Percentiles rank a stretch among this genome's conserved stretches.
phyloP scores from a whole-genome alignment of 257 asterid genomes.

The Solanum paucissectum region DNA sequence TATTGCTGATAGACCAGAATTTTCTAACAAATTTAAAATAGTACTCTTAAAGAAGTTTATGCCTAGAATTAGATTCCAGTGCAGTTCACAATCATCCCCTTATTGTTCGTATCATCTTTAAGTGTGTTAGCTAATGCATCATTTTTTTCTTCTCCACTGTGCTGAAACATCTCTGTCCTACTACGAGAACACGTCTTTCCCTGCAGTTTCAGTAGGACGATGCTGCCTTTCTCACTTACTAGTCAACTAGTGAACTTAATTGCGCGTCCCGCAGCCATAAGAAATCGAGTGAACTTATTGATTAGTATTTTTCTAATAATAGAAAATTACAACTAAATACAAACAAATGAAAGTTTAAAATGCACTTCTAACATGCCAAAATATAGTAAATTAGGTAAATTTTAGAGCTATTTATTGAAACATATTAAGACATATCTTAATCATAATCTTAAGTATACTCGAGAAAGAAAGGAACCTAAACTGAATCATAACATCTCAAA shows the following conservation, averaged over 20 bases:
- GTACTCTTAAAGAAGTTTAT: background rate
- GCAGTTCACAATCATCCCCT: background rate
- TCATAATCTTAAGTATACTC: background rate
- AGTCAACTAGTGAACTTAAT: background rate
- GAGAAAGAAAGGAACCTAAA: background rate
- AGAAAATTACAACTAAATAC: background rate
- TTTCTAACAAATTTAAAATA: background rate
- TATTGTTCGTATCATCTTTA: background rate
- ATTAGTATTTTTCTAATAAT: background rate
- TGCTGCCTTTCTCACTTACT: background rate
- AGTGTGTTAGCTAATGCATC: background rate
- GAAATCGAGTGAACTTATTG: background rate
- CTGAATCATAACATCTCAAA: background rate
- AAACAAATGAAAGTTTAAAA: background rate
- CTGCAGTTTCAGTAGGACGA: background rate
- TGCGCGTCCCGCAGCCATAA: background rate
- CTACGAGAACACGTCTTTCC: background rate
- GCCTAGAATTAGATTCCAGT: background rate
- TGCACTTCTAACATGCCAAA: background rate
- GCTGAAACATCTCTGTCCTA: background rate
- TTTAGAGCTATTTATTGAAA: background rate
- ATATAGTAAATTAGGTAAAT: background rate
- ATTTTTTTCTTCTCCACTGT: background rate
- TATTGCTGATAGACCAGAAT: background rate
- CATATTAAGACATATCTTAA: background rate